A percentile compares a stretch with the other conserved stretches of the same genome.
Evolutionary conservation across 768 basidiomycete genomes (phyloP).

Genomic region (Leccinum fibrillosum): DNA sequence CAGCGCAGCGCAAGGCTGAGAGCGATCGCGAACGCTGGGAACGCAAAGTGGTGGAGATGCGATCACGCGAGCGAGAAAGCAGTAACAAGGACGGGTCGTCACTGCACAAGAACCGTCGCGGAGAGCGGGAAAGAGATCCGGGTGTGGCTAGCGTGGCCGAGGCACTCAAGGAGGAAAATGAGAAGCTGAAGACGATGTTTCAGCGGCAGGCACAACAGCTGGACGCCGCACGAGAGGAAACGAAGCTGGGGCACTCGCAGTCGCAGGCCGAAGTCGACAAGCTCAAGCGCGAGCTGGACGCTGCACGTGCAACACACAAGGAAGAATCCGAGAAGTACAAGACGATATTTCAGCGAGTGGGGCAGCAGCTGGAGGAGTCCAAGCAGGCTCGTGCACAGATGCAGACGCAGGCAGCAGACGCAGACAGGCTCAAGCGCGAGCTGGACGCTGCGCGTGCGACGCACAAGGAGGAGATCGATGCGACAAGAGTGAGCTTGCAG

Average conservation of each 20-base stretch:
- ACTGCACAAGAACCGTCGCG: slow-evolving; percentile 13
- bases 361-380: slow-evolving; percentile 15
- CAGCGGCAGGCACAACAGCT: slow-evolving; percentile 17
- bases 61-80: slow-evolving; percentile 13
- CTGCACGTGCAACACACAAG: slow-evolving; percentile 1
- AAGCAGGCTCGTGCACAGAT: slow-evolving; percentile 6
- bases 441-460: not conserved
- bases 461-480: slow-evolving; percentile 15
- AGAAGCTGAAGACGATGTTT: slow-evolving; percentile 20
- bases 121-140: slow-evolving; percentile 13
- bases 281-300: slow-evolving; percentile 13
- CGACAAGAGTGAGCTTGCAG: slow-evolving; percentile 15
- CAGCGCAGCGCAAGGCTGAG: slow-evolving; percentile 15
- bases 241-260: slow-evolving; percentile 9
- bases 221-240: slow-evolving; percentile 6
- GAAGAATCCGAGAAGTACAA: slow-evolving; percentile 25
- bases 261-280: slow-evolving; percentile 10
- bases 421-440: slow-evolving; percentile 15
- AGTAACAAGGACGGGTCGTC: slow-evolving; percentile 9
- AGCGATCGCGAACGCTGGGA: slow-evolving; percentile 21
- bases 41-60: slow-evolving; percentile 18
- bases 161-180: slow-evolving; percentile 23
- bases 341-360: slow-evolving; percentile 15
- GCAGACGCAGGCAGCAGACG: slow-evolving; percentile 8
- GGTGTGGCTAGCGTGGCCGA: not conserved